These are phyloP conservation scores for Gryganskiella cystojenkinii DNA, from an alignment of 192 early-diverging fungal species.

Conservation along the genomic window DNA sequence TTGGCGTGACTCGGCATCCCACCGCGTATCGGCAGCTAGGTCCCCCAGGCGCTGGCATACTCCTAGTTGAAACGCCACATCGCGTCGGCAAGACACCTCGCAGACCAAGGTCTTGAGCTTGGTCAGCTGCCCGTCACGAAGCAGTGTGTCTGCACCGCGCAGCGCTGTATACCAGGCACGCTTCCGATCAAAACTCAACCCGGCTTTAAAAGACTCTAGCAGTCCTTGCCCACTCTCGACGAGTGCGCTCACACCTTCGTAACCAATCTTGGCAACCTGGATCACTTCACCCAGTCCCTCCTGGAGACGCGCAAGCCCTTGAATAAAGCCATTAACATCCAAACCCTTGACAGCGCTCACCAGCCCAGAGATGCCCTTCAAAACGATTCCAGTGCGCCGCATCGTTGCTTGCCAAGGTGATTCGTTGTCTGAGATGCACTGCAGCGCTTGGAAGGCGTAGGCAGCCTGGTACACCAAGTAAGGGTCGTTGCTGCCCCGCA, in stretches of 20 bases:
- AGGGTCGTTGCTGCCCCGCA: neutral
- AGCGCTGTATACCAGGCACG: conserved; percentile 1
- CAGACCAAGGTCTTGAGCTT: neutral
- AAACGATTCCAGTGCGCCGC: neutral
- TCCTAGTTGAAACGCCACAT: neutral
- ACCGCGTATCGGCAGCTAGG: neutral
- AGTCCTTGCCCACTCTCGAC: conserved; percentile 1
- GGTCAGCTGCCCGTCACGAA: neutral
- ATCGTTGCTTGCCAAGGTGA: neutral
- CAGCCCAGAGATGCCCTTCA: neutral
- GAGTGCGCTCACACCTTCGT: neutral
- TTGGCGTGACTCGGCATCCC: neutral
- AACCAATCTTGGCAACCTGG: neutral
- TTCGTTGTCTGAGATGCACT: conserved; percentile 4
- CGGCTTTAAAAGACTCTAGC: neutral
- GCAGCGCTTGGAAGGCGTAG: conserved; percentile 1
- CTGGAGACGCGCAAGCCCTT: neutral
- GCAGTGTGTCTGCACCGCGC: neutral
- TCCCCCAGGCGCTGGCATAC: neutral
- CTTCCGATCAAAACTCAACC: neutral
- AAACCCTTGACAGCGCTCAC: neutral
- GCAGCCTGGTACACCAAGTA: conserved; percentile 5
- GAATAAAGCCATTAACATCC: neutral
- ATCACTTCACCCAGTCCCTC: neutral
- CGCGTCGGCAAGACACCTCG: neutral